phyloP scores from a whole-genome alignment of 1,139 yeast species.

The Zygoascus hellenicus region DNA sequence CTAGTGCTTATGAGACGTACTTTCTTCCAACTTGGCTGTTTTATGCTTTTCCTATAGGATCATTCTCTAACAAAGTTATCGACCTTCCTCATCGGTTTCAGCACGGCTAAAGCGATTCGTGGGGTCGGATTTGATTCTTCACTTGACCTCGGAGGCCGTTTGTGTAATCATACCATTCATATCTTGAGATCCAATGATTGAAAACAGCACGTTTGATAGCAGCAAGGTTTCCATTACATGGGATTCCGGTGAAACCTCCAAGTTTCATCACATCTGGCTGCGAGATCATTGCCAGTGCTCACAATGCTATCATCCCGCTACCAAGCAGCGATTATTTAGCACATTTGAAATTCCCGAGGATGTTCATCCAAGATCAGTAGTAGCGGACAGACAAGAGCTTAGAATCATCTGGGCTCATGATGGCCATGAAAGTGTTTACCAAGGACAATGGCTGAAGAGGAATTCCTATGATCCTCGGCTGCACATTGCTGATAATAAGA shows the following conservation, averaged over 20 bases:
- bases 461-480: conserved; percentile 53
- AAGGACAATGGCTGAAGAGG: conserved; percentile 46
- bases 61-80: too few relatives aligned
- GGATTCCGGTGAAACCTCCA: conserved; percentile 30
- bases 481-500: neutral
- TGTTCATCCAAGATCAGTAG: conserved; percentile 36
- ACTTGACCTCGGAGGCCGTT: too few relatives aligned
- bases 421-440: conserved; percentile 46
- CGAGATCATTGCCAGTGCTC: conserved; percentile 65
- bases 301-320: conserved; percentile 52
- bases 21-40: too few relatives aligned
- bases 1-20: too few relatives aligned
- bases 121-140: too few relatives aligned
- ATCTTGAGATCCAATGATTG: conserved; percentile 1
- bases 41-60: too few relatives aligned
- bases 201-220: conserved; percentile 20
- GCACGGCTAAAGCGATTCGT: too few relatives aligned
- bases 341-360: conserved; percentile 50
- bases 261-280: conserved; percentile 55
- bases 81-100: too few relatives aligned
- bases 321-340: conserved; percentile 60
- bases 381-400: conserved; percentile 24
- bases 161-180: too few relatives aligned
- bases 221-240: conserved; percentile 30
- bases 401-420: conserved; percentile 45